Conservation (phyloP, 2,329 filamentous ascomycete genomes). For the Raffaelea ambrosiae region DNA sequence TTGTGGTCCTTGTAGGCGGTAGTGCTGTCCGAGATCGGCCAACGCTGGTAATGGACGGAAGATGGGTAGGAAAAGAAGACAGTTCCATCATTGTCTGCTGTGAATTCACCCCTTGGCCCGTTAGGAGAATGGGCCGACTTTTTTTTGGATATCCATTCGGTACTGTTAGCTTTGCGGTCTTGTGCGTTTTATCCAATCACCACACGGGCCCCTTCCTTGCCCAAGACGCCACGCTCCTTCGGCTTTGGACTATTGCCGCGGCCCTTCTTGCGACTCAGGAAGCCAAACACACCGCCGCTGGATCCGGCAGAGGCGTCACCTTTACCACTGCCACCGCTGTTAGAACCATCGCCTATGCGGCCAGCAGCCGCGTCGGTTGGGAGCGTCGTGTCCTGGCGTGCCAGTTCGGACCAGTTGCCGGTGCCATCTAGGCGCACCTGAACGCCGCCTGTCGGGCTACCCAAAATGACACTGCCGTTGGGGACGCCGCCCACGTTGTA, state of each 20-base stretch:
- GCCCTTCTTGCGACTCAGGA: conserved; percentile 82
- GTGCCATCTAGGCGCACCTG: conserved; percentile 86
- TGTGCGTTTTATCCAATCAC: conserved; percentile 52
- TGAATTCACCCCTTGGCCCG: too few relatives aligned
- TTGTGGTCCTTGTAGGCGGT: too few relatives aligned
- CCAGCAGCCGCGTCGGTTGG: conserved; percentile 54
- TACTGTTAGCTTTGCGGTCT: neutral
- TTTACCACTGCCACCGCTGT: conserved; percentile 40
- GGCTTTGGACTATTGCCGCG: conserved; percentile 88
- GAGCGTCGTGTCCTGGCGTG: conserved; percentile 71
- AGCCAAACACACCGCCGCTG: conserved; percentile 75
- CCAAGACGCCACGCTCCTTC: conserved; percentile 84
- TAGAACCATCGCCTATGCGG: conserved; percentile 37
- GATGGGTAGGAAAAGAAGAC: too few relatives aligned
- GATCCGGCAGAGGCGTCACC: conserved; percentile 43
- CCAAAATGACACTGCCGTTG: conserved; percentile 59
- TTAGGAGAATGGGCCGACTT: too few relatives aligned
- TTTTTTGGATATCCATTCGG: neutral
- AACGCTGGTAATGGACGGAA: too few relatives aligned
- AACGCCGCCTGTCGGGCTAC: conserved; percentile 72
- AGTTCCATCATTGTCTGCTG: too few relatives aligned
- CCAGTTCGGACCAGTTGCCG: conserved; percentile 85
- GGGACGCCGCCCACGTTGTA: conserved; percentile 27
- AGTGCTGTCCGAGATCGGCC: too few relatives aligned
- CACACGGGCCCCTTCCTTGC: conserved; percentile 86